Base-by-base conservation (phyloP, 2,329 filamentous ascomycete species). In the Tetracladium maxilliforme region DNA sequence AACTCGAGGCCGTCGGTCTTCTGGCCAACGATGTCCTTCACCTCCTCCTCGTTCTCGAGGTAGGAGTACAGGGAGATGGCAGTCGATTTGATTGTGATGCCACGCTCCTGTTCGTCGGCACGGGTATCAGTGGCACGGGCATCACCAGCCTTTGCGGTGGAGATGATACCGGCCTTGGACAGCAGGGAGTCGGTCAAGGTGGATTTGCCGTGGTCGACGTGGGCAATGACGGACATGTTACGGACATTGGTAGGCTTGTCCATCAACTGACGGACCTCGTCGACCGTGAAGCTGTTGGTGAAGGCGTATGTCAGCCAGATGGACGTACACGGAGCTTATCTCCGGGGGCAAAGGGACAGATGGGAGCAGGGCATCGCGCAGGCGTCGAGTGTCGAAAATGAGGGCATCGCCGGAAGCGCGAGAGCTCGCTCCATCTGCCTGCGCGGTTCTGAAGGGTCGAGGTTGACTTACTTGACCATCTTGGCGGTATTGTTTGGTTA, bases 211-310 rank as follows among this genome's bases (percentile, higher is more conserved):
- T 98, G 90, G 64, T 98, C 90, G 76, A 98, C 86, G 70, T 98
- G 90, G 60, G 90, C 90, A 83, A 95, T 95, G 60, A 98, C 90
- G 67, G 84, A 94, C 87, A 94, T 95, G 76, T 95, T 95, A 61
- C 70, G 67, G 56, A 76, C 70, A 58, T 77, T 76, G 53, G 56
- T 65, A 44, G 79, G 74, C 63, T 76, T 75, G 72, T 83, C 77
- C 78, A 80, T 81, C 54, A 80, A 60, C 48, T 35, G 44, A 58
- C 77, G 75, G 58, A 84, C 80, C 73, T 83, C 86, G 58, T 95
- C 87, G 64, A 94, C 77, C 53, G 90, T 95, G 77, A 95, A 95
- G 77, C 86, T 94, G 53, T 55, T 18, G 14, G 14, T 6, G 21
- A 21, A 20, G 7, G 9, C 13, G 19, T 14, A 17, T 22, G 13